Evolutionary conservation across 1,284 basidiomycete species (phyloP).

Genomic region (Leccinum pachyderme): DNA sequence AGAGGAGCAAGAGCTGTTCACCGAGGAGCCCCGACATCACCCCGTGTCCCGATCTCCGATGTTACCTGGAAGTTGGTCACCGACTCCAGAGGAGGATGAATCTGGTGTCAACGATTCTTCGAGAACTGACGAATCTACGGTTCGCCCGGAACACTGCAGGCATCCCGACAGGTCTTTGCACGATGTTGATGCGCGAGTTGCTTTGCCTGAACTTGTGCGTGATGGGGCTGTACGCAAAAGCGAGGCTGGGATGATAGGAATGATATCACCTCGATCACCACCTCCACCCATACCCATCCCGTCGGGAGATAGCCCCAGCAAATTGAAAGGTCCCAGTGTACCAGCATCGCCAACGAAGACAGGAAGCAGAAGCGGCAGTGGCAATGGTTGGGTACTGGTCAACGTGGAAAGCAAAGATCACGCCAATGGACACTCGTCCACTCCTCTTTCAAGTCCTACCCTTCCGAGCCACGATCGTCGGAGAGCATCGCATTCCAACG

Average conservation of each 20-base stretch:
- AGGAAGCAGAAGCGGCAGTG: slow-evolving; percentile 36
- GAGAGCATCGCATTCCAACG: slow-evolving; percentile 25
- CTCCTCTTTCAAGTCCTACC: slow-evolving; percentile 33
- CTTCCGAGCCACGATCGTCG: slow-evolving; percentile 30
- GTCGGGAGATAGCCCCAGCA: slow-evolving; percentile 24
- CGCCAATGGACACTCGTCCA: slow-evolving; percentile 23
- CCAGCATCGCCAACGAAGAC: slow-evolving; percentile 36
- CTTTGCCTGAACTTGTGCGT: slow-evolving; percentile 45
- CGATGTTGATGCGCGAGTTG: slow-evolving; percentile 46
- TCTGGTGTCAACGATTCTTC: slow-evolving; percentile 22
- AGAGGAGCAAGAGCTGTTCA: slow-evolving; percentile 31
- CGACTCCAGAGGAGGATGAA: slow-evolving; percentile 28
- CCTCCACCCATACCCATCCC: slow-evolving; percentile 30
- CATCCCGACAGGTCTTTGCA: slow-evolving; percentile 42
- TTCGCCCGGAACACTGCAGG: slow-evolving; percentile 31
- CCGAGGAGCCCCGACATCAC: slow-evolving; percentile 22
- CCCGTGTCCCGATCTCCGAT: slow-evolving; percentile 15
- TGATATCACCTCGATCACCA: slow-evolving; percentile 37
- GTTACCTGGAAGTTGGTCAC: slow-evolving; percentile 33
- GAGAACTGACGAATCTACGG: slow-evolving; percentile 30
- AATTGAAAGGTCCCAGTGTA: slow-evolving; percentile 21
- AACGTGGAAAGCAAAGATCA: slow-evolving; percentile 53
- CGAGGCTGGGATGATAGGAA: slow-evolving; percentile 51
- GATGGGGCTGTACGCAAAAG: slow-evolving; percentile 45
- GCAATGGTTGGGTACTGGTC: slow-evolving; percentile 62